Conservation (phyloP, 345 rosid species). For the Hypericum perforatum region DNA sequence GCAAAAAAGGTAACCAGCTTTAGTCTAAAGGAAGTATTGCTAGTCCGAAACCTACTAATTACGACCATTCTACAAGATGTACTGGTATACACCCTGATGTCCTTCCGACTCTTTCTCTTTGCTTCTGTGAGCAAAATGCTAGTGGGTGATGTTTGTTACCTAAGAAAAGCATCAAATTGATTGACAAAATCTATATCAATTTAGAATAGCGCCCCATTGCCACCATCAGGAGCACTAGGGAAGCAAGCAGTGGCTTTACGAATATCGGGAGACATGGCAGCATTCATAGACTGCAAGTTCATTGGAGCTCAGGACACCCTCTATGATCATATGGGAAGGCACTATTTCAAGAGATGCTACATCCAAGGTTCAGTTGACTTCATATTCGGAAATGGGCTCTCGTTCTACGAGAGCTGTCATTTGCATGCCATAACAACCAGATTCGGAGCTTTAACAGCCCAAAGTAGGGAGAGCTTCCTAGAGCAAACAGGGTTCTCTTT, state of each 20-base stretch:
- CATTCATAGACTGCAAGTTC: slow-evolving; percentile 29
- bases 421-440: slow-evolving; percentile 31
- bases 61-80: not conserved
- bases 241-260: slow-evolving; percentile 38
- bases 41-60: not conserved
- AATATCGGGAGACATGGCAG: slow-evolving; percentile 35
- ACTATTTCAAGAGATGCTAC: slow-evolving; percentile 32
- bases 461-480: slow-evolving; percentile 1
- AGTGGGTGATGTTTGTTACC: too few relatives aligned
- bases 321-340: slow-evolving; percentile 35
- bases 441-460: slow-evolving; percentile 16
- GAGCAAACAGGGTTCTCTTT: slow-evolving; percentile 6
- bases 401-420: slow-evolving; percentile 31
- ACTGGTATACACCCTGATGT: not conserved
- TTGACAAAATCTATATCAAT: too few relatives aligned
- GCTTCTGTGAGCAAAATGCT: too few relatives aligned
- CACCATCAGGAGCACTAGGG: slow-evolving; percentile 32
- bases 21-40: too few relatives aligned
- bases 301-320: slow-evolving; percentile 39
- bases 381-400: slow-evolving; percentile 37
- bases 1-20: too few relatives aligned
- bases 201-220: slow-evolving; percentile 34
- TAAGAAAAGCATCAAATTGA: too few relatives aligned
- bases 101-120: too few relatives aligned
- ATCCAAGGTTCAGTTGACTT: slow-evolving; percentile 39